phyloP scores from a whole-genome alignment of 805 yeast species.

The Saccharomycopsis schoenii region DNA sequence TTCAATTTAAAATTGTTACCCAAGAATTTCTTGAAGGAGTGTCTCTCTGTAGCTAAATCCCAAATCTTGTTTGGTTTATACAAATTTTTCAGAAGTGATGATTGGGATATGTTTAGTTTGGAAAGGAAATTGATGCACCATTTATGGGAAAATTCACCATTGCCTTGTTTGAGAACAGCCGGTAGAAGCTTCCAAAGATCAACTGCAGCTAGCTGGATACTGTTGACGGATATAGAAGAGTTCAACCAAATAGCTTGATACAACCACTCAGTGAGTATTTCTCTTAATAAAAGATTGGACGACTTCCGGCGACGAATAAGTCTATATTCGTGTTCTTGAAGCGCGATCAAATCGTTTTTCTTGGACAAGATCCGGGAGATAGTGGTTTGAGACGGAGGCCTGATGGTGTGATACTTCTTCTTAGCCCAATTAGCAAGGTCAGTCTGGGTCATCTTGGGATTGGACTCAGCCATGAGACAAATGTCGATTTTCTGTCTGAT shows the following conservation, averaged over 20 bases:
- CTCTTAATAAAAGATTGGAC: slow-evolving; percentile 43
- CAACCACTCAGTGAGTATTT: slow-evolving; percentile 61
- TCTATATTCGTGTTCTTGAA: slow-evolving; percentile 42
- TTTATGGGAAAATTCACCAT: slow-evolving; percentile 53
- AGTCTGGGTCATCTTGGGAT: slow-evolving; percentile 57
- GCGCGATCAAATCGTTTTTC: slow-evolving; percentile 41
- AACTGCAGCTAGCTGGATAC: slow-evolving; percentile 52
- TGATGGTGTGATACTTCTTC: slow-evolving; percentile 38
- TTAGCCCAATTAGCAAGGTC: slow-evolving; percentile 60
- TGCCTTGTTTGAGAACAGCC: slow-evolving; percentile 44
- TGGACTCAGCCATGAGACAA: slow-evolving; percentile 57
- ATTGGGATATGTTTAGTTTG: slow-evolving; percentile 42
- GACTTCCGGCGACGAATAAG: slow-evolving; percentile 42
- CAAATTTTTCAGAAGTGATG: slow-evolving; percentile 36
- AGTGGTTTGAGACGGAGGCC: slow-evolving; percentile 59
- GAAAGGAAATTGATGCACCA: slow-evolving; percentile 46
- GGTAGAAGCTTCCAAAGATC: slow-evolving; percentile 57
- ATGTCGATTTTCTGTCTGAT: slow-evolving; percentile 57
- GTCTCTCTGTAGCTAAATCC: slow-evolving; percentile 45
- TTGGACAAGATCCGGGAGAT: slow-evolving; percentile 51
- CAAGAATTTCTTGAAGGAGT: slow-evolving; percentile 36
- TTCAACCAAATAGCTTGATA: slow-evolving; percentile 59
- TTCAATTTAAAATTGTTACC: slow-evolving; percentile 33
- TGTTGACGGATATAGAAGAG: slow-evolving; percentile 54
- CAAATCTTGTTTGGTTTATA: slow-evolving; percentile 44